Percentiles rank a stretch among this genome's conserved stretches.
Conservation (phyloP, 2,329 filamentous ascomycete species). For the Pezicula carpinea region DNA sequence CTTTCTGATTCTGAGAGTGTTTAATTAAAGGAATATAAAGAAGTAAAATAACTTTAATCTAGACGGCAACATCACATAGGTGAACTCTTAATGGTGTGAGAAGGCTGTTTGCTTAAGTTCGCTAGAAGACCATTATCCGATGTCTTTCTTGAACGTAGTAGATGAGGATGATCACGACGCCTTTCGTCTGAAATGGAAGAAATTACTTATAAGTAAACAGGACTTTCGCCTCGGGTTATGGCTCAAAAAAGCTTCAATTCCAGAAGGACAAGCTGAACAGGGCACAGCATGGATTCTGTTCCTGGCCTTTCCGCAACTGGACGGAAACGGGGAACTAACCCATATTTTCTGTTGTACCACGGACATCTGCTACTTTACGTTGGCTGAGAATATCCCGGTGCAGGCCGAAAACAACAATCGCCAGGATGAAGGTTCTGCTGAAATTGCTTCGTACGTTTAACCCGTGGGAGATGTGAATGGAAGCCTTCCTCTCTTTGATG, state of each 20-base stretch:
- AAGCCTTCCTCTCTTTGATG: too few relatives aligned
- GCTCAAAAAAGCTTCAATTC: conserved; percentile 53
- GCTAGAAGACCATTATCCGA: conserved; percentile 43
- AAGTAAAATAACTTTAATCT: too few relatives aligned
- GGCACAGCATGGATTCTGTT: conserved; percentile 62
- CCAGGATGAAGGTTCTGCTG: conserved; percentile 64
- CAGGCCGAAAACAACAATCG: conserved; percentile 73
- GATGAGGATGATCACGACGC: conserved; percentile 57
- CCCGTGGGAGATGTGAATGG: too few relatives aligned
- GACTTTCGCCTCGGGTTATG: conserved; percentile 65
- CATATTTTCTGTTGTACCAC: conserved; percentile 66
- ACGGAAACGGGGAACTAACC: conserved; percentile 58
- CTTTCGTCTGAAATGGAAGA: conserved; percentile 56
- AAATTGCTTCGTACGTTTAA: conserved; percentile 44
- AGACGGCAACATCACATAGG: conserved; percentile 19
- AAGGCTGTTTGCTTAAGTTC: conserved; percentile 62
- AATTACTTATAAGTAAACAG: conserved; percentile 56
- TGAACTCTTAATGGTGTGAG: conserved; percentile 43
- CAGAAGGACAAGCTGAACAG: conserved; percentile 53
- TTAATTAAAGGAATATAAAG: too few relatives aligned
- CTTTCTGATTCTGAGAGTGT: too few relatives aligned
- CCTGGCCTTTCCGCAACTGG: conserved; percentile 60
- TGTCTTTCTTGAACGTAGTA: conserved; percentile 67
- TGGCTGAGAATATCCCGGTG: conserved; percentile 73
- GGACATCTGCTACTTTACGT: conserved; percentile 78